These are phyloP conservation scores for Phaeomoniella chlamydospora DNA, from an alignment of 2,329 filamentous ascomycete species.

Conservation along the genomic window DNA sequence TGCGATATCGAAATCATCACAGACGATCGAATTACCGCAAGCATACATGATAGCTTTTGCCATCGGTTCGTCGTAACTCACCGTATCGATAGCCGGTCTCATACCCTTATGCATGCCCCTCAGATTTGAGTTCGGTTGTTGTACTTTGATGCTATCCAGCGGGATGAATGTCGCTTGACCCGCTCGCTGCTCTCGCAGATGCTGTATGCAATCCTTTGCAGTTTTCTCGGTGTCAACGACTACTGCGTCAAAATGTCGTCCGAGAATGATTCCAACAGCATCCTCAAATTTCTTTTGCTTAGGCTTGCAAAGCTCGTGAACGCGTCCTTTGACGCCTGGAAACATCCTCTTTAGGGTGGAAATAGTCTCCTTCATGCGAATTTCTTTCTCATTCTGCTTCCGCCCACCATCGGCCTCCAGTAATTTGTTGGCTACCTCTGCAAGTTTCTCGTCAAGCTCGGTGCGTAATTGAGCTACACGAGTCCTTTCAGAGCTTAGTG, in stretches of 20 bases:
- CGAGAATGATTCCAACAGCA: constrained; percentile 82
- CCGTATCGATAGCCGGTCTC: constrained; percentile 84
- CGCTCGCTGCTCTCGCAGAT: constrained; percentile 78
- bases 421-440: constrained; percentile 67
- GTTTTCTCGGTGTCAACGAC: constrained; percentile 93
- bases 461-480: constrained; percentile 68
- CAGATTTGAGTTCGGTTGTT: constrained; percentile 73
- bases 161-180: constrained; percentile 89
- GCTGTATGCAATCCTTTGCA: constrained; percentile 84
- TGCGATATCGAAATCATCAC: constrained; percentile 72
- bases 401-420: constrained; percentile 72
- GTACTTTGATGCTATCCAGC: constrained; percentile 93
- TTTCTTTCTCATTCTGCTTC: constrained; percentile 72
- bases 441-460: constrained; percentile 83
- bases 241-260: constrained; percentile 84
- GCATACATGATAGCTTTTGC: constrained; percentile 91
- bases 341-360: constrained; percentile 79
- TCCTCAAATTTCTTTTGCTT: constrained; percentile 96
- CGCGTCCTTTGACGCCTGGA: constrained; percentile 76
- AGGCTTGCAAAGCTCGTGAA: constrained; percentile 84
- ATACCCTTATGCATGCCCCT: constrained; percentile 76
- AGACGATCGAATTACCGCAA: constrained; percentile 88
- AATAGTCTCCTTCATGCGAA: constrained; percentile 67
- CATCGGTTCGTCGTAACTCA: constrained; percentile 78
- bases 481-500: constrained; percentile 68